Evolutionary conservation across 116 monocot genomes (phyloP).

Genomic region (Cymodocea nodosa): DNA sequence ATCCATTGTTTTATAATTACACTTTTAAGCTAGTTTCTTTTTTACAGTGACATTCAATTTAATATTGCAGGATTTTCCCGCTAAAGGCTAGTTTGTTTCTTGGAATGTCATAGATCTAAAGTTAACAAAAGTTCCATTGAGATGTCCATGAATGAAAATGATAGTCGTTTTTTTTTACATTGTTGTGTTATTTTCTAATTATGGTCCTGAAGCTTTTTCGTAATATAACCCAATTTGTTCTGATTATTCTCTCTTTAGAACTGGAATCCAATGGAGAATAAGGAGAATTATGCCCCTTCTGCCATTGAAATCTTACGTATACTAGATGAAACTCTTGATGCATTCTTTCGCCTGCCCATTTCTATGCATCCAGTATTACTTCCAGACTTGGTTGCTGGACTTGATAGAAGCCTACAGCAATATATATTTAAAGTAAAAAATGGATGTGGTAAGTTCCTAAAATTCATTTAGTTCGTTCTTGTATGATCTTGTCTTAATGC

Average conservation of each 20-base stretch:
- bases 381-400: slow-evolving; percentile 62
- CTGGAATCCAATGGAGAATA: slow-evolving; percentile 80
- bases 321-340: slow-evolving; percentile 73
- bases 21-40: not conserved
- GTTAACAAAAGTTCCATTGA: too few species aligned
- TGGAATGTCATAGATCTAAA: too few species aligned
- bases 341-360: slow-evolving; percentile 84
- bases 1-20: not conserved
- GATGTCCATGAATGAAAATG: too few species aligned
- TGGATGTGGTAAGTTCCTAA: slow-evolving; percentile 64
- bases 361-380: slow-evolving; percentile 59
- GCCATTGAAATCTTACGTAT: slow-evolving; percentile 58
- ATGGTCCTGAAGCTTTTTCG: not conserved
- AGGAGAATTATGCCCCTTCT: slow-evolving; percentile 68
- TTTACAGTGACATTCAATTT: too few species aligned
- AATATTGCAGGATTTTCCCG: too few species aligned
- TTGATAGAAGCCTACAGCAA: slow-evolving; percentile 61
- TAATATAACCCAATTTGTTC: not conserved
- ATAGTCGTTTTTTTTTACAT: too few species aligned
- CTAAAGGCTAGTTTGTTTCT: too few species aligned
- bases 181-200: too few species aligned
- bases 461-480: not conserved
- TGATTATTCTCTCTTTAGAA: slow-evolving; percentile 19
- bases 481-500: not conserved
- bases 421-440: slow-evolving; percentile 63